phyloP scores from a whole-genome alignment of 2,329 filamentous ascomycete genomes.

The Trichoderma sp. region DNA sequence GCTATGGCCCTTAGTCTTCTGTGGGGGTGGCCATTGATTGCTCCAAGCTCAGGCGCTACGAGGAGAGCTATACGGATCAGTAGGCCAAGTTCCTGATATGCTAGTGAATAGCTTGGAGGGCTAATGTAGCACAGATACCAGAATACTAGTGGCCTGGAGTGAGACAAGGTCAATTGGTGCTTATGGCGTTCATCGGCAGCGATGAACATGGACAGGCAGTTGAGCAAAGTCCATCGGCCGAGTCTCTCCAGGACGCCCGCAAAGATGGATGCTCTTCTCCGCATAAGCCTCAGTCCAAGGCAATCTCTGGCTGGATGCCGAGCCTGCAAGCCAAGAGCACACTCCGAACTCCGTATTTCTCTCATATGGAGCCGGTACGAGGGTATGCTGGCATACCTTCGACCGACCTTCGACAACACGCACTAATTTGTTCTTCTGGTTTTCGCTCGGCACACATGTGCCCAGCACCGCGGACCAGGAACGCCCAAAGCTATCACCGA shows the following conservation, averaged over 20 bases:
- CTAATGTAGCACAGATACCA: slow-evolving; percentile 2
- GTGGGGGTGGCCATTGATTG: slow-evolving; percentile 15
- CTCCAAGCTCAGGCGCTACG: not conserved
- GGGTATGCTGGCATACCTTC: not conserved
- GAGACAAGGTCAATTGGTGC: slow-evolving; percentile 21
- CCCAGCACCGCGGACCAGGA: slow-evolving; percentile 17
- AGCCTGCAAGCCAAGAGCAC: not conserved
- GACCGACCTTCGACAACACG: not conserved
- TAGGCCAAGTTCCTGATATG: slow-evolving; percentile 1
- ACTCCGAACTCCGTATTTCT: slow-evolving; percentile 14
- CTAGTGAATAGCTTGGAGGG: slow-evolving; percentile 13
- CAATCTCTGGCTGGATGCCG: slow-evolving; percentile 4
- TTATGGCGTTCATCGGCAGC: slow-evolving; percentile 14
- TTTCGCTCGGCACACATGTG: slow-evolving; percentile 7
- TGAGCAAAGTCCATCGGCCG: slow-evolving; percentile 3
- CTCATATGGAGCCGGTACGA: slow-evolving; percentile 4
- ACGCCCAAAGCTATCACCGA: slow-evolving; percentile 3
- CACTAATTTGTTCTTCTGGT: not conserved
- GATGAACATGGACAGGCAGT: not conserved
- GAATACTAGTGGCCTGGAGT: not conserved
- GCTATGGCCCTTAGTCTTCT: slow-evolving; percentile 8
- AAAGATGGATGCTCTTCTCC: slow-evolving; percentile 12
- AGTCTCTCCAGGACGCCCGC: slow-evolving; percentile 19
- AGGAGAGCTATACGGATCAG: not conserved
- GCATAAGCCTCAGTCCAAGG: slow-evolving; percentile 3